Percentiles rank a stretch among this genome's conserved stretches.
phyloP scores from a whole-genome alignment of 805 yeast genomes.

The Candida alai region DNA sequence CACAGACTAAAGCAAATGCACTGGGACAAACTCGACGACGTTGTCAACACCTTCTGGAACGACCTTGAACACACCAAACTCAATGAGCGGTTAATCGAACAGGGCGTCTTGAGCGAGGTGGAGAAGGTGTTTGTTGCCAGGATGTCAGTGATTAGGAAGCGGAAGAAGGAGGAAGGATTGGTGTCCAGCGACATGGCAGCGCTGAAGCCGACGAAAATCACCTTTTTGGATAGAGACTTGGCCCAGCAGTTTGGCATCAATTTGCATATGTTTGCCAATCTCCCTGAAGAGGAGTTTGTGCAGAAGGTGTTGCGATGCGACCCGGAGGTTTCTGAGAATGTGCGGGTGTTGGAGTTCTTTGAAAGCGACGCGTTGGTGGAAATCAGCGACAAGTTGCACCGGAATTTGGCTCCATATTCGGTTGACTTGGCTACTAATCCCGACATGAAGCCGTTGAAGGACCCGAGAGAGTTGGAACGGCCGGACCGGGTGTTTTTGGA shows the following conservation, averaged over 20 bases:
- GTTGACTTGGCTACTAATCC: slow-evolving; percentile 54
- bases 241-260: slow-evolving; percentile 96
- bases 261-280: slow-evolving; percentile 67
- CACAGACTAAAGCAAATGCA: slow-evolving; percentile 88
- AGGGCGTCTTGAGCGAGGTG: slow-evolving; percentile 79
- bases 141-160: slow-evolving; percentile 41
- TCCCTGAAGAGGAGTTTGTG: slow-evolving; percentile 64
- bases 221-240: slow-evolving; percentile 75
- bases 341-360: slow-evolving; percentile 80
- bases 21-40: slow-evolving; percentile 89
- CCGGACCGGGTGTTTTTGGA: slow-evolving; percentile 84
- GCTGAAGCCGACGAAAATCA: slow-evolving; percentile 45
- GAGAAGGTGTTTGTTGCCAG: slow-evolving; percentile 87
- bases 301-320: slow-evolving; percentile 74
- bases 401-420: slow-evolving; percentile 77
- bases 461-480: slow-evolving; percentile 73
- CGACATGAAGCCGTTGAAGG: slow-evolving; percentile 50
- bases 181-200: slow-evolving; percentile 16
- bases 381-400: slow-evolving; percentile 63
- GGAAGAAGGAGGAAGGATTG: slow-evolving; percentile 23
- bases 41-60: slow-evolving; percentile 85
- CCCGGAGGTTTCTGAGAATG: slow-evolving; percentile 60
- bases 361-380: slow-evolving; percentile 72
- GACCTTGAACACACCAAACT: slow-evolving; percentile 54
- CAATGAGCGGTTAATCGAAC: slow-evolving; percentile 61